A percentile compares a stretch with the other conserved stretches of the same genome.
Evolutionary conservation across 441 rosid species (phyloP).

Genomic region (Theobroma grandiflorum): DNA sequence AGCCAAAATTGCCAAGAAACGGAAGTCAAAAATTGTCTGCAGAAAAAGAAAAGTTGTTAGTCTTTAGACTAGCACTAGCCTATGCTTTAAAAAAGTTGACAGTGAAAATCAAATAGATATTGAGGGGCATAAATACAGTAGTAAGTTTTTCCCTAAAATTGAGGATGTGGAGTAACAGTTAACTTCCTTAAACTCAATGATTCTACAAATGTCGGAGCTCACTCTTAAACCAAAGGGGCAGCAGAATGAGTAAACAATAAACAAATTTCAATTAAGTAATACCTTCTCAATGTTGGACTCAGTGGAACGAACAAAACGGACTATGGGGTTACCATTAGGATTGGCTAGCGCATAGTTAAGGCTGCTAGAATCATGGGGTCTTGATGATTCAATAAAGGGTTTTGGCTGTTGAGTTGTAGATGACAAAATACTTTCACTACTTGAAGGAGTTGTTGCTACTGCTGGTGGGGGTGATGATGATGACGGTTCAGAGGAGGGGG

Average conservation of each 20-base stretch:
- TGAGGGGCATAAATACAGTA: neutral
- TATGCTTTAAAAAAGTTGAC: neutral
- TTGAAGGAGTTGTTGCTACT: conserved; percentile 15
- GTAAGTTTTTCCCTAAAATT: neutral
- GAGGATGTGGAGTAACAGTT: neutral
- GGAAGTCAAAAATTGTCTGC: conserved; percentile 83
- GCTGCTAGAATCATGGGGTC: conserved; percentile 41
- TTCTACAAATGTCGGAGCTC: conserved; percentile 6
- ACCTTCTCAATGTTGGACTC: conserved; percentile 82
- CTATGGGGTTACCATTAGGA: conserved; percentile 44
- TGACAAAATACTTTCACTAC: conserved; percentile 22
- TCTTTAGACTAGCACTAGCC: too few species aligned
- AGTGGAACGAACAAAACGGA: conserved; percentile 57
- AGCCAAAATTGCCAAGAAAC: conserved; percentile 84
- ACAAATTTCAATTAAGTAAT: conserved; percentile 4
- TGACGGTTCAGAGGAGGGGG: conserved; percentile 53
- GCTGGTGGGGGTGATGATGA: conserved; percentile 29
- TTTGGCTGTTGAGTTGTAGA: conserved; percentile 34
- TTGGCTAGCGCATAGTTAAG: conserved; percentile 44
- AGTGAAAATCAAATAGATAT: neutral
- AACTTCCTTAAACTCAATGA: conserved; percentile 1
- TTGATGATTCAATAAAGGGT: conserved; percentile 40
- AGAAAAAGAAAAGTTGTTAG: neutral
- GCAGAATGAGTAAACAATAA: neutral
- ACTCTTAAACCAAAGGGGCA: neutral